Percentiles rank a stretch among this genome's conserved stretches.
These are phyloP conservation scores for Phytophthora podocarpi DNA, from an alignment of 352 stramenopile species.

Conservation along the genomic window DNA sequence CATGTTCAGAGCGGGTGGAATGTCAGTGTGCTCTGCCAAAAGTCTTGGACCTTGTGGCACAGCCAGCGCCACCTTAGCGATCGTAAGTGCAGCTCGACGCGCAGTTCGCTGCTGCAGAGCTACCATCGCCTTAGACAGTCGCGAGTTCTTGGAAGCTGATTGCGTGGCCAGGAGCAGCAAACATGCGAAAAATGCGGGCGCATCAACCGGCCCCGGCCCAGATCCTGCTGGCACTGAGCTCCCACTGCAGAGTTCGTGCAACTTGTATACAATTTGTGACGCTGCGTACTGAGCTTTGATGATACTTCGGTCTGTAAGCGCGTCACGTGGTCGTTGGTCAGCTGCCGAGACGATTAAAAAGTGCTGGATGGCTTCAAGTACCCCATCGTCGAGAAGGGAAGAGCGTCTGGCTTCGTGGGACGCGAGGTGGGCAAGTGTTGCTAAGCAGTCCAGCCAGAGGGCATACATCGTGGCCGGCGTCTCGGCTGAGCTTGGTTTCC, in stretches of 20 bases:
- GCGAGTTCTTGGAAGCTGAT: slow-evolving; percentile 59
- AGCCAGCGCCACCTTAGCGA: slow-evolving; percentile 59
- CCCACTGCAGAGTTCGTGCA: slow-evolving; percentile 59
- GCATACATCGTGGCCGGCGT: slow-evolving; percentile 49
- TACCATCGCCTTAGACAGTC: slow-evolving; percentile 47
- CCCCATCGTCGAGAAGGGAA: slow-evolving; percentile 60
- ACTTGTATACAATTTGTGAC: slow-evolving; percentile 61
- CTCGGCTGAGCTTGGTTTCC: slow-evolving; percentile 45
- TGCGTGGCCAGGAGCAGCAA: slow-evolving; percentile 67
- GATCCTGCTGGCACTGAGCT: slow-evolving; percentile 2
- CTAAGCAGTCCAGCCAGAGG: slow-evolving; percentile 58
- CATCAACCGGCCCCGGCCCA: slow-evolving; percentile 28
- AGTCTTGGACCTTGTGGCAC: slow-evolving; percentile 48
- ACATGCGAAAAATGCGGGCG: slow-evolving; percentile 60
- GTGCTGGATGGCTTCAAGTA: slow-evolving; percentile 67
- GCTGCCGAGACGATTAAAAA: slow-evolving; percentile 52
- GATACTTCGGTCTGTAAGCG: slow-evolving; percentile 45
- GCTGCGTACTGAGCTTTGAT: slow-evolving; percentile 61
- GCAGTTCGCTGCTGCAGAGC: slow-evolving; percentile 60
- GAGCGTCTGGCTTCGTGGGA: slow-evolving; percentile 41
- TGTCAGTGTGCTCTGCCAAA: slow-evolving; percentile 51
- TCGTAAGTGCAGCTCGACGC: slow-evolving; percentile 64
- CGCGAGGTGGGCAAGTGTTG: slow-evolving; percentile 65
- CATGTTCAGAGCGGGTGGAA: slow-evolving; percentile 72
- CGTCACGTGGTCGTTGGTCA: slow-evolving; percentile 47